These are phyloP conservation scores for Rhodamnia argentea DNA, from an alignment of 345 rosid genomes.

Conservation along the genomic window DNA sequence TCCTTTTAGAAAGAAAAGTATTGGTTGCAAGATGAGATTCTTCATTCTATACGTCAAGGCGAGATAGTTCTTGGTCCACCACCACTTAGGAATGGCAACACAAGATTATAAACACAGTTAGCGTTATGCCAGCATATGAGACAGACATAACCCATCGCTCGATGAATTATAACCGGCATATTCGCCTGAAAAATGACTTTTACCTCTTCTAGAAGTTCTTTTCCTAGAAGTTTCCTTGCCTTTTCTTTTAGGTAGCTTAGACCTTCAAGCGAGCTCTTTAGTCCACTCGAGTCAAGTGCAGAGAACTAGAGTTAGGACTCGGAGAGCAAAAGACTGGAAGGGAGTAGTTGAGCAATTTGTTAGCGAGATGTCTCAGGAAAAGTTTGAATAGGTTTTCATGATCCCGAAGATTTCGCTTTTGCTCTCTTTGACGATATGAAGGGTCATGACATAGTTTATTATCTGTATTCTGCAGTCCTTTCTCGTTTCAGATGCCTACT, in stretches of 20 bases:
- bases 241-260: too few species aligned
- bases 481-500: not conserved
- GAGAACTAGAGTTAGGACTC: too few species aligned
- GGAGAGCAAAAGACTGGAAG: too few species aligned
- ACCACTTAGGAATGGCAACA: not conserved
- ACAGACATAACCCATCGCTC: not conserved
- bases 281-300: too few species aligned
- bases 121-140: not conserved
- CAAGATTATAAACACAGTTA: not conserved
- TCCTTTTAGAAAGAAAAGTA: not conserved
- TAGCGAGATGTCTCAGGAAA: not conserved
- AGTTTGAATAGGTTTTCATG: not conserved
- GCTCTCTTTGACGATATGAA: not conserved
- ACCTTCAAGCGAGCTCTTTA: too few species aligned
- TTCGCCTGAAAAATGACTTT: not conserved
- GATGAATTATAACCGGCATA: not conserved
- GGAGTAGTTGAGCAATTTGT: too few species aligned
- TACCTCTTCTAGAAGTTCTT: not conserved
- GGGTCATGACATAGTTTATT: not conserved
- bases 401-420: not conserved
- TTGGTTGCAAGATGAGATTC: not conserved
- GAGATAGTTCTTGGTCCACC: not conserved
- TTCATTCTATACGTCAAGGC: not conserved
- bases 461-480: not conserved
- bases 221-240: too few species aligned